These are phyloP conservation scores for Eutrema salsugineum DNA, from an alignment of 441 rosid genomes.

Conservation along the genomic window DNA sequence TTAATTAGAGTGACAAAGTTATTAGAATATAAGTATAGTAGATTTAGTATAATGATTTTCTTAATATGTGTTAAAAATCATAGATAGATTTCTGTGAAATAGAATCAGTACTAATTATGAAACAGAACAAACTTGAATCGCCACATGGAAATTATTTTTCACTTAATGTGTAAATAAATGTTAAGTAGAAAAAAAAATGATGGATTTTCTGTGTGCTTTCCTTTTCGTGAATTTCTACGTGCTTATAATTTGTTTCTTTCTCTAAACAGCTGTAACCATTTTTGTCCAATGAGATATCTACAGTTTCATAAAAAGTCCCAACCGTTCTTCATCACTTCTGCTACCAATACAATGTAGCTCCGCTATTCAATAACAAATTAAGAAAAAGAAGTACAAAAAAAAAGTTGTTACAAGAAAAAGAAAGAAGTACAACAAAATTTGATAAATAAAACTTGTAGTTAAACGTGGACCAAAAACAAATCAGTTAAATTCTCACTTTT, in stretches of 20 bases:
- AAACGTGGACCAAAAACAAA: not conserved
- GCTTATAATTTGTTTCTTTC: not conserved
- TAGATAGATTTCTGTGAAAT: no score
- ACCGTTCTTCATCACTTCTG: slow-evolving; percentile 14
- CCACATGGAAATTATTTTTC: no score
- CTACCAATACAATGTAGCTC: slow-evolving; percentile 3
- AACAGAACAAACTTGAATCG: no score
- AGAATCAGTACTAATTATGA: no score
- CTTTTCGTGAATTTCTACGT: not conserved
- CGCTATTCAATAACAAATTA: not conserved
- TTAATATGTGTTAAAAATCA: no score
- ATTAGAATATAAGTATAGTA: no score
- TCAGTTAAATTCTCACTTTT: not conserved
- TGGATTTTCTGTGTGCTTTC: slow-evolving; percentile 4
- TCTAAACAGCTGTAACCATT: slow-evolving; percentile 27
- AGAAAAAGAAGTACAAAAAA: not conserved
- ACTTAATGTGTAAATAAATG: not conserved
- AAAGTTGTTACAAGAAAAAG: no score
- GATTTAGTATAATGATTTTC: no score
- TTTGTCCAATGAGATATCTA: slow-evolving; percentile 17
- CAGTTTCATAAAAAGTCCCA: slow-evolving; percentile 23
- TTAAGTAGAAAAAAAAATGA: not conserved
- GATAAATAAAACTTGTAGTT: not conserved
- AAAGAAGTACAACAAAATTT: not conserved
- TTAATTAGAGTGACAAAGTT: no score